Evolutionary conservation across 768 basidiomycete species (phyloP), one percentile per base, ranked within the genome.

Genomic region (Boletus tomentosulus): DNA sequence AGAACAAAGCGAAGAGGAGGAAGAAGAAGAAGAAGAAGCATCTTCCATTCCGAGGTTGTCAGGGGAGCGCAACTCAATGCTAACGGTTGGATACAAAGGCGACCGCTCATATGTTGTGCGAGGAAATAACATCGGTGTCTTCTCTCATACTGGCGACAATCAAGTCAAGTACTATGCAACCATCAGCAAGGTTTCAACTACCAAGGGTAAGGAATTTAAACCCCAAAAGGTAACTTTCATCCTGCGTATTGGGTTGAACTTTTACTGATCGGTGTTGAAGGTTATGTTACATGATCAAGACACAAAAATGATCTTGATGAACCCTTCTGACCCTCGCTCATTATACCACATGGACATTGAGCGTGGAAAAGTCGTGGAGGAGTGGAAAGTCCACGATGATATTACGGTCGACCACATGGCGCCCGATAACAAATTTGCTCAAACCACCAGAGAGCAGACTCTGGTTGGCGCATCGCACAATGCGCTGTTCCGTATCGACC

Each of bases 211-310:
- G 65, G 77, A 77, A 25, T 97, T 99, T 70, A 84, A 82, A 50
- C 97, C 97, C 0, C 82, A 81, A 60, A 87, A 96, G 75, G 94
- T 92, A 64, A 19, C 75, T 73, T 7, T 50, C 31, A 28, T 27
- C 39, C 30, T n/a, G 41, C 42, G 4, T 33, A 48, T 33, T 4
- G 35, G 9, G 28, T 46, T n/a, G 19, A 25, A 12, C 35, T 30
- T 31, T 33, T 59, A 3, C 55, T 58, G 52, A 61, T 28, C 16
- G 54, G 33, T 54, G 38, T 33, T 45, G 25, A 65, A 97, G 93
- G 84, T 96, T 62, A 96, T 98, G 95, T 73, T 98, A 33, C 95
- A 98, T 66, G 89, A 96, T 59, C 92, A 94, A 83, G 97, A 99
- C 70, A 81, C 84, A 42, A 92, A 92, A 73, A 94, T 99, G 94